Evolutionary conservation across 108 stramenopile genomes (phyloP).

Genomic region (Skeletonema potamos): DNA sequence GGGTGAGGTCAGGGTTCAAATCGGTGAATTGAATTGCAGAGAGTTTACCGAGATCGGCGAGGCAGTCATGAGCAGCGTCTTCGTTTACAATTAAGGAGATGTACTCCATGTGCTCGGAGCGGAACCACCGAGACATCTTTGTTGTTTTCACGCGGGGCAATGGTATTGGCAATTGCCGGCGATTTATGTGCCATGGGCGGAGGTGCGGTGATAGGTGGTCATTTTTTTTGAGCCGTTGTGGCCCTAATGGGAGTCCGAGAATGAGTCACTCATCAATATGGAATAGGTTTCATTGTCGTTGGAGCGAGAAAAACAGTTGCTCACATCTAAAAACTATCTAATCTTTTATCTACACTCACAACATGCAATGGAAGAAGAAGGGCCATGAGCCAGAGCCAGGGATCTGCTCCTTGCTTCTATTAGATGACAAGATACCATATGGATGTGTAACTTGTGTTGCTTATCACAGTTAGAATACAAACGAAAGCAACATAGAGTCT

Average conservation of each 20-base stretch:
- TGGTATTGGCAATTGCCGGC: background rate
- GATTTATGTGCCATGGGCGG: background rate
- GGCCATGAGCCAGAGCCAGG: too few relatives aligned
- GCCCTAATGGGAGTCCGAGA: background rate
- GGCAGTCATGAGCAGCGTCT: conserved; percentile 94
- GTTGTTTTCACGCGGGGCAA: background rate
- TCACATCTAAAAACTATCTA: too few relatives aligned
- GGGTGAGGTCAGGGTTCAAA: conserved; percentile 95
- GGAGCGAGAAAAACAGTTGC: too few relatives aligned
- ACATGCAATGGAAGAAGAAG: too few relatives aligned
- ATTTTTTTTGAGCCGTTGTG: background rate
- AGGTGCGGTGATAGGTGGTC: background rate
- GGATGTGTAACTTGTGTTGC: too few relatives aligned
- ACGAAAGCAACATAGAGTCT: too few relatives aligned
- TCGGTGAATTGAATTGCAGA: conserved; percentile 97
- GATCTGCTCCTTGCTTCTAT: too few relatives aligned
- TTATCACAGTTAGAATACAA: too few relatives aligned
- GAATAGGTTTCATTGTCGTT: too few relatives aligned
- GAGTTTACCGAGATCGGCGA: conserved; percentile 89
- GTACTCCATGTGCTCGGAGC: conserved; percentile 98
- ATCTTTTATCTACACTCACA: too few relatives aligned
- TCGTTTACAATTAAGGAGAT: conserved; percentile 97
- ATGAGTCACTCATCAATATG: background rate
- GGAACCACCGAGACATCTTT: conserved; percentile 96
- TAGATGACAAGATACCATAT: too few relatives aligned